Base-by-base conservation (phyloP, 1,139 yeast genomes). In the Wickerhamiella pararugosa region DNA sequence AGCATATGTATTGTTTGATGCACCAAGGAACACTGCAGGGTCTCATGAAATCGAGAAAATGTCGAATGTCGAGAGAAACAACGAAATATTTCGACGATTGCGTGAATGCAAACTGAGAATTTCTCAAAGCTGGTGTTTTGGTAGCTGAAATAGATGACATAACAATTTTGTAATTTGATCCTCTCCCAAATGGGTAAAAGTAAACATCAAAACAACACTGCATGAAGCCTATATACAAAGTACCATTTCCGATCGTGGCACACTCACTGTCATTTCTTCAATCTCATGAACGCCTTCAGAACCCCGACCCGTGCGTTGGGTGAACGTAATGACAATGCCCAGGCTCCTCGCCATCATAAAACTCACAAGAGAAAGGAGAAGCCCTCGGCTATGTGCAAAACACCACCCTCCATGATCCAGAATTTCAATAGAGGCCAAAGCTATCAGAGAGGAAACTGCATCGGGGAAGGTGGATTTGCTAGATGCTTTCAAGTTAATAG, bases 391-490 rank as follows among this genome's bases (percentile, higher is more conserved):
- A 68, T 84, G 45, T 84, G 95, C 60, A 81, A 81, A 60, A 84
- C 95, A 5, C 95, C 95, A 4, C 95, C 95, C 31, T 78, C 92
- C 21, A 27, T 47, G 34, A 51, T 90, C 53, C 73, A 90, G 53
- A 84, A 93, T 36, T 73, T 90, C 64, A 15, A 15, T 4, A 71
- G 74, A 49, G 94, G 96, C 43, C 72, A 83, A 57, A 93, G 86
- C 54, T 90, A 83, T 62, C 83, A 83, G 54, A 75, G 98, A 58
- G 97, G 97, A 2, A 71, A 71, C 46, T 86, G 87, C 53, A 67
- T 92, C 33, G 99, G 99, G 29, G 98, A 61, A 56, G 99, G 99
- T 46, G 99, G 99, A 0, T 92, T 92, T 67, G 99, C 98, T 15
- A 76, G 98, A 58, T 92, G 98, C 60, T 92, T 92, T 65, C 96